These are phyloP conservation scores for Pholiota adiposa DNA, from an alignment of 1,284 basidiomycete species.

Conservation along the genomic window DNA sequence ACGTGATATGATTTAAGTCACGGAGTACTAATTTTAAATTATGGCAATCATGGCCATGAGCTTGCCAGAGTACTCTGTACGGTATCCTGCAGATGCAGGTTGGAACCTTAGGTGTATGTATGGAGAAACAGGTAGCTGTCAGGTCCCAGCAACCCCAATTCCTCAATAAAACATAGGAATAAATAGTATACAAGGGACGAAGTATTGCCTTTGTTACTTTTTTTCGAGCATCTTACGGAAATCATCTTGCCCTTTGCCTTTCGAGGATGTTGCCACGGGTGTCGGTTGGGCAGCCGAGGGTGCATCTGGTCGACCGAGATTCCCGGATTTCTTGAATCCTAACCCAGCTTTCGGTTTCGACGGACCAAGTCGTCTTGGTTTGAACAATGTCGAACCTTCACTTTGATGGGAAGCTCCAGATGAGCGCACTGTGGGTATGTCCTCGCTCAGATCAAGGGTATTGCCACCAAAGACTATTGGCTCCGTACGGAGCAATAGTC, in stretches of 20 bases:
- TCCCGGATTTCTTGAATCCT: slow-evolving; percentile 51
- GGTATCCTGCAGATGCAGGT: too few relatives aligned
- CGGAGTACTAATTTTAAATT: too few relatives aligned
- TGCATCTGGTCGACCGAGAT: slow-evolving; percentile 21
- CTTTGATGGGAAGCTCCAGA: slow-evolving; percentile 40
- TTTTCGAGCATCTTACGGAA: slow-evolving; percentile 75
- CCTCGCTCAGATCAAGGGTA: slow-evolving; percentile 50
- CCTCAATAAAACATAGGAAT: not conserved
- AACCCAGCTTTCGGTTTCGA: slow-evolving; percentile 73
- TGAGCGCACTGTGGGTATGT: slow-evolving; percentile 38
- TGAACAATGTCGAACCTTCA: slow-evolving; percentile 60
- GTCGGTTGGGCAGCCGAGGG: slow-evolving; percentile 8
- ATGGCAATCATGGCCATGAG: too few relatives aligned
- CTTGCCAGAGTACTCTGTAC: too few relatives aligned
- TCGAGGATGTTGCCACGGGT: slow-evolving; percentile 18
- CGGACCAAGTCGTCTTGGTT: slow-evolving; percentile 47
- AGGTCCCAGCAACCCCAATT: too few relatives aligned
- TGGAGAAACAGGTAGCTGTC: too few relatives aligned
- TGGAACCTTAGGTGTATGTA: too few relatives aligned
- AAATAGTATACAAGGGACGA: too few relatives aligned
- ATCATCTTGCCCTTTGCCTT: slow-evolving; percentile 70
- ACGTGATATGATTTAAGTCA: not conserved
- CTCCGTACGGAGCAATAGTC: slow-evolving; percentile 69
- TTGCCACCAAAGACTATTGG: slow-evolving; percentile 70
- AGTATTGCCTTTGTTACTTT: too few relatives aligned